Percentiles rank a stretch among this genome's conserved stretches.
These are phyloP conservation scores for Xylaria sp. DNA, from an alignment of 2,329 filamentous ascomycete genomes.

Conservation along the genomic window DNA sequence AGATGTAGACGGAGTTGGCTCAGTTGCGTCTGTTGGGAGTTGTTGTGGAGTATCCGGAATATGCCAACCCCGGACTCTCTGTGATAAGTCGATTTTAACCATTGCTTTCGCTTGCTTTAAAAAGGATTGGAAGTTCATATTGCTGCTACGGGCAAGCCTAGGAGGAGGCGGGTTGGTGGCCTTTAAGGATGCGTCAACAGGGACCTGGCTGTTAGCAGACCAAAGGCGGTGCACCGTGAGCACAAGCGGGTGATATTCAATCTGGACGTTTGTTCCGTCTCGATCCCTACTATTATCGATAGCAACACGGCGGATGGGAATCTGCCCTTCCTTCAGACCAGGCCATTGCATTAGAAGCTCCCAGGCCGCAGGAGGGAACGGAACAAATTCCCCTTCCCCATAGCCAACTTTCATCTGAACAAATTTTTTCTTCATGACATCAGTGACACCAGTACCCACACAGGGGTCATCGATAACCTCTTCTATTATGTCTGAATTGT, in stretches of 20 bases:
- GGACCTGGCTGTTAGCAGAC: slow-evolving; percentile 66
- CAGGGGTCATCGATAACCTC: slow-evolving; percentile 64
- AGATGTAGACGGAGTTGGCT: slow-evolving; percentile 49
- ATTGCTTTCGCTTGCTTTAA: slow-evolving; percentile 77
- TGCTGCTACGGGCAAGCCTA: slow-evolving; percentile 76
- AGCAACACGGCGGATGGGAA: slow-evolving; percentile 78
- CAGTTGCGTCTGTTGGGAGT: slow-evolving; percentile 52
- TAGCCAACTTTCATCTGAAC: slow-evolving; percentile 78
- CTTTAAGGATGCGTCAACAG: slow-evolving; percentile 68
- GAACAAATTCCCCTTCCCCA: slow-evolving; percentile 76
- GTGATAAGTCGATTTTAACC: slow-evolving; percentile 72
- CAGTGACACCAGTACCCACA: slow-evolving; percentile 50
- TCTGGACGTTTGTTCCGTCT: slow-evolving; percentile 73
- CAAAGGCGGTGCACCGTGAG: slow-evolving; percentile 87
- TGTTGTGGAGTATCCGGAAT: slow-evolving; percentile 62
- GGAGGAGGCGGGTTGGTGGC: slow-evolving; percentile 70
- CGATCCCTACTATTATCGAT: slow-evolving; percentile 77
- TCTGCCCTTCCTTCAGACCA: slow-evolving; percentile 74
- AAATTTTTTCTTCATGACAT: slow-evolving; percentile 62
- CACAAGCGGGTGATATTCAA: slow-evolving; percentile 85
- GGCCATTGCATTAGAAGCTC: slow-evolving; percentile 85
- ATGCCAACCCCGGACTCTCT: slow-evolving; percentile 82
- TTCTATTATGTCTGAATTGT: slow-evolving; percentile 85
- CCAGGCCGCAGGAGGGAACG: slow-evolving; percentile 85
- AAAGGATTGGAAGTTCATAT: slow-evolving; percentile 78